phyloP scores from a whole-genome alignment of 129 eudicot genomes.

The Erigeron canadensis region DNA sequence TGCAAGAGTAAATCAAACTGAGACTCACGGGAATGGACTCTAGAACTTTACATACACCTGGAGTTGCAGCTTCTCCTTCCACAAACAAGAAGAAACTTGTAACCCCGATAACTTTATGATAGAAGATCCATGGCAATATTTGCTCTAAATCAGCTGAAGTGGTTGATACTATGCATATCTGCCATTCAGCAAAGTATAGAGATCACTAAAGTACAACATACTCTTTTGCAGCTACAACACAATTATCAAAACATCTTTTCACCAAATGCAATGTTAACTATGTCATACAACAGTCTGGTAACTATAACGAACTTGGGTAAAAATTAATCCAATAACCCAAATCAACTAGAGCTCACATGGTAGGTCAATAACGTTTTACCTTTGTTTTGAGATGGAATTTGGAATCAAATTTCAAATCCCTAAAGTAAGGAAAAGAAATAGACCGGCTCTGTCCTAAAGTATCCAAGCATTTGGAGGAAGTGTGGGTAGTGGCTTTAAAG shows the following conservation, averaged over 20 bases:
- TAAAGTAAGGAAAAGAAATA: conserved; percentile 37
- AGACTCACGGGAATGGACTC: conserved; percentile 52
- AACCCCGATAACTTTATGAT: conserved; percentile 54
- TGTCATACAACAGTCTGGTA: background rate
- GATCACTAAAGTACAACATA: background rate
- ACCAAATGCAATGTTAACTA: background rate
- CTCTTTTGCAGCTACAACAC: background rate
- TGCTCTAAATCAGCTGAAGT: conserved; percentile 69
- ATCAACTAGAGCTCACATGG: background rate
- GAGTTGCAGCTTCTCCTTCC: conserved; percentile 54
- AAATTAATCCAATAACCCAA: background rate
- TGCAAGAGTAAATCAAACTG: background rate
- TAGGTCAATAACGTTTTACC: conserved; percentile 9
- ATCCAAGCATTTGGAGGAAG: conserved; percentile 37
- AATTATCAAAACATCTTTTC: background rate
- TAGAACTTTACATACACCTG: conserved; percentile 45
- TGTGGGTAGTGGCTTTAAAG: background rate
- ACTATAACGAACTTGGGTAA: background rate
- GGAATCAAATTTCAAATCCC: conserved; percentile 35
- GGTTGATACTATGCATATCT: conserved; percentile 58
- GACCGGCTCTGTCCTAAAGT: conserved; percentile 30
- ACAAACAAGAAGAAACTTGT: conserved; percentile 49
- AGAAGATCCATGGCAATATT: conserved; percentile 54
- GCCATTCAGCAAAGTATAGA: conserved; percentile 13
- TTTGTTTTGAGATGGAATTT: conserved; percentile 35